phyloP scores from a whole-genome alignment of 2,329 filamentous ascomycete species.

The Neonectria hederae region DNA sequence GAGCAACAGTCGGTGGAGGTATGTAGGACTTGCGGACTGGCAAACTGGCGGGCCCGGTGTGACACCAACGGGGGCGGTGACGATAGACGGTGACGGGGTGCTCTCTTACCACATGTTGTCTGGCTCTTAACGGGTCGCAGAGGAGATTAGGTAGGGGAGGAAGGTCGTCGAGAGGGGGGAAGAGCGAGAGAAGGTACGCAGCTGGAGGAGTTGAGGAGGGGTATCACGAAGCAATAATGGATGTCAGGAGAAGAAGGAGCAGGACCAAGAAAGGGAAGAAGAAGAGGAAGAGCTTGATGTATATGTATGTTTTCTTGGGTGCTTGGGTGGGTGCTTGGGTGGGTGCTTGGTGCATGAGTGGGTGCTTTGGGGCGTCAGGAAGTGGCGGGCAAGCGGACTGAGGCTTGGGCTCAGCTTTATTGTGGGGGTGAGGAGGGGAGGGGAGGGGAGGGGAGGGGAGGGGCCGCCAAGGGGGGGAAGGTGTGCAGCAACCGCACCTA shows the following conservation, averaged over 20 bases:
- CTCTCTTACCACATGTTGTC: conserved; percentile 44
- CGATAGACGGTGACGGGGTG: conserved; percentile 29
- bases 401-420: conserved; percentile 29
- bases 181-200: conserved; percentile 34
- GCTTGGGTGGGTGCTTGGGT: conserved; percentile 4
- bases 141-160: conserved; percentile 13
- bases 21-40: neutral
- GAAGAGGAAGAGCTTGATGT: conserved; percentile 35
- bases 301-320: conserved; percentile 35
- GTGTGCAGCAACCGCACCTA: conserved; percentile 11
- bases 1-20: conserved; percentile 28
- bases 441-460: no score
- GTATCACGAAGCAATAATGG: conserved; percentile 44
- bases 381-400: conserved; percentile 22
- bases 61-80: conserved; percentile 6
- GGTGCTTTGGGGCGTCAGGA: conserved; percentile 18
- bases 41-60: neutral
- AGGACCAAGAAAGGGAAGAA: conserved; percentile 31
- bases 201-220: conserved; percentile 33
- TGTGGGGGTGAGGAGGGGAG: conserved; percentile 21
- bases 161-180: conserved; percentile 29
- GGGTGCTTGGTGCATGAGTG: conserved; percentile 17
- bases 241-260: conserved; percentile 37
- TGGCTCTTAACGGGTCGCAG: conserved; percentile 30
- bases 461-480: conserved; percentile 9